Base-by-base conservation (phyloP, 106 monocot genomes). In the Dioscorea dumetorum region DNA sequence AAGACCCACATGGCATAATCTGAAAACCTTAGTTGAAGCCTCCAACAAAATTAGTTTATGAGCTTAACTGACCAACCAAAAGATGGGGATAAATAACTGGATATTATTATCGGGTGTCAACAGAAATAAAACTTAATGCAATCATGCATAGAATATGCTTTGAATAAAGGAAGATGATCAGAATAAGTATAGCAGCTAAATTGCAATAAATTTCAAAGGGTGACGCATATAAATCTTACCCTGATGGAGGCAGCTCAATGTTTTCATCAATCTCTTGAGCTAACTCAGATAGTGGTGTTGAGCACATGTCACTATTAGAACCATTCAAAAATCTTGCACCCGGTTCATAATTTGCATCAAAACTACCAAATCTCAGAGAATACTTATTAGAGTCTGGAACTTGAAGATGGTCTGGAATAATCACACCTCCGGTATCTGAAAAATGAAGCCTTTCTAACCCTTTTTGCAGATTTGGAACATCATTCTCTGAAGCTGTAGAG, bases 331-430 rank as follows among this genome's bases (percentile, higher is more conserved):
- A 70, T 31, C 56, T 66, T 18, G 66, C 64, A 41, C 61, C 35
- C 16, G 80, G 24, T 21, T 49, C 66, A 77, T 78, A 90, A 77
- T 70, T 77, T 8, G 78, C 61, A 83, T 78, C 81, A 73, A 95
- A 95, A 66, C 91, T 95, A 70, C 95, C 95, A 84, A 95, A 95
- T 72, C 78, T 95, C 66, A 95, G 67, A 8, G 86, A 81, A 69
- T 73, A 68, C 74, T 79, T 88, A 79, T 91, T 85, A 58, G 91
- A 76, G 61, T 86, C 95, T 66, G 91, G 78, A 50, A 95, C 91
- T 86, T 84, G 91, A 72, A 95, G 79, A 78, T 95, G 95, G 21
- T 86, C 68, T 33, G 95, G 95, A 73, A 95, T 88, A 70, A 91
- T 91, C 52, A 95, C 95, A 72, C 91, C 84, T 28, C 83, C 81